These are phyloP conservation scores for Sistotremastrum suecicum DNA, from an alignment of 768 basidiomycete species.

Conservation along the genomic window DNA sequence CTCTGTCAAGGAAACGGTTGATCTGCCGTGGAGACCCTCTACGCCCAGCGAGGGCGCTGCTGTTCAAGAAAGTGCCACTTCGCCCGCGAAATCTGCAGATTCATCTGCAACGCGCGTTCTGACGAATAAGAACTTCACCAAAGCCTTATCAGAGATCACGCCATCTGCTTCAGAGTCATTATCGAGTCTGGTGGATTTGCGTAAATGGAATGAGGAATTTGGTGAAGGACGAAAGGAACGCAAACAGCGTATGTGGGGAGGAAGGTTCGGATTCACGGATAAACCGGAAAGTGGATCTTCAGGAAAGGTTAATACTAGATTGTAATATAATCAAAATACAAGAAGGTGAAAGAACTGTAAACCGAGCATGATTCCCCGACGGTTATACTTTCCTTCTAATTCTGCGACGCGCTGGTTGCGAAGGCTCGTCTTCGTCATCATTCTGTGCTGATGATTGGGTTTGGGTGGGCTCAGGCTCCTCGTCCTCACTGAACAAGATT, in stretches of 20 bases:
- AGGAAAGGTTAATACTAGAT: not conserved
- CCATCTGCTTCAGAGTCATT: slow-evolving; percentile 78
- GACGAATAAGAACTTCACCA: slow-evolving; percentile 52
- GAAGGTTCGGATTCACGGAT: slow-evolving; percentile 72
- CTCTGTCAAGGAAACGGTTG: slow-evolving; percentile 73
- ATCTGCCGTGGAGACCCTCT: slow-evolving; percentile 56
- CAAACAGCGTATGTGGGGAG: slow-evolving; percentile 69
- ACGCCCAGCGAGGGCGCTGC: not conserved
- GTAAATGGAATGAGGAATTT: slow-evolving; percentile 90
- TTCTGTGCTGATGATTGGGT: slow-evolving; percentile 8
- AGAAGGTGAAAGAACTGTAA: too few relatives aligned
- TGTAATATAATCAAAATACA: too few relatives aligned
- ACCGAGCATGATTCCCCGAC: not conserved
- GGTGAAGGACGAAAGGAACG: slow-evolving; percentile 68
- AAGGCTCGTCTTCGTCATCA: slow-evolving; percentile 7
- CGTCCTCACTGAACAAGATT: not conserved
- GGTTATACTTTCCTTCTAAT: slow-evolving; percentile 5
- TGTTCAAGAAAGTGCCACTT: not conserved
- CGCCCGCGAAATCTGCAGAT: not conserved
- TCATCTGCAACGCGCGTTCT: slow-evolving; percentile 25
- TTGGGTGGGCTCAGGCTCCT: slow-evolving; percentile 10
- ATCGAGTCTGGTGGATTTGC: slow-evolving; percentile 58
- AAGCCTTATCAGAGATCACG: slow-evolving; percentile 80
- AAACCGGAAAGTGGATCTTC: slow-evolving; percentile 14
- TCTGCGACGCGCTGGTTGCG: slow-evolving; percentile 10